Conservation (phyloP, 2,329 filamentous ascomycete species). For the Sphaerulina musiva region DNA sequence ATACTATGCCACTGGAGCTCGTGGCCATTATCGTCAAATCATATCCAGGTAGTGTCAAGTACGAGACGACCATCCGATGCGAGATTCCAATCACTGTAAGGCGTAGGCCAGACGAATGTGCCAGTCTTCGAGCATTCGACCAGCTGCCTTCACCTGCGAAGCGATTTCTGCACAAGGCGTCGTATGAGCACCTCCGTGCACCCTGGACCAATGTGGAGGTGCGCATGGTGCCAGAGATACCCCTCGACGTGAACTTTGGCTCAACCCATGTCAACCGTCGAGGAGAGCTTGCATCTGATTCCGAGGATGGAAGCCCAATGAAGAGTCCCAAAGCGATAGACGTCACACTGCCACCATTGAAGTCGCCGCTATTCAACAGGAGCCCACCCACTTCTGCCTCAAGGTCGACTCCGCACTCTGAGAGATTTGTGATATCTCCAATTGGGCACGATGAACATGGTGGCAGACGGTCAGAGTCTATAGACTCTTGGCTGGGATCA, state of each 20-base stretch:
- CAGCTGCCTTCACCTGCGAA: constrained; percentile 11
- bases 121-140: neutral
- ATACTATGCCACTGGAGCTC: constrained; percentile 24
- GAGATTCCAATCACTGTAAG: constrained; percentile 24
- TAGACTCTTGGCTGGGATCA: too few species aligned
- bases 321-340: constrained; percentile 6
- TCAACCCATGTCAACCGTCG: constrained; percentile 15
- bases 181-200: neutral
- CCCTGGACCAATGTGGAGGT: constrained; percentile 4
- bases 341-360: neutral
- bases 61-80: constrained; percentile 22
- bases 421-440: neutral
- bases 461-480: too few species aligned
- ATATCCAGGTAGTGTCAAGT: constrained; percentile 18
- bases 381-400: neutral
- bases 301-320: constrained; percentile 5
- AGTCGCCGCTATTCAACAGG: neutral
- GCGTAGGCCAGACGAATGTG: constrained; percentile 20
- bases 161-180: constrained; percentile 1
- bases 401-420: neutral
- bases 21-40: constrained; percentile 15
- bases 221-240: constrained; percentile 4
- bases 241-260: constrained; percentile 2
- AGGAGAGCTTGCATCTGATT: constrained; percentile 15
- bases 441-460: too few species aligned